These are phyloP conservation scores for Aspergillus phoenicis DNA, from an alignment of 2,329 filamentous ascomycete species.

Conservation along the genomic window DNA sequence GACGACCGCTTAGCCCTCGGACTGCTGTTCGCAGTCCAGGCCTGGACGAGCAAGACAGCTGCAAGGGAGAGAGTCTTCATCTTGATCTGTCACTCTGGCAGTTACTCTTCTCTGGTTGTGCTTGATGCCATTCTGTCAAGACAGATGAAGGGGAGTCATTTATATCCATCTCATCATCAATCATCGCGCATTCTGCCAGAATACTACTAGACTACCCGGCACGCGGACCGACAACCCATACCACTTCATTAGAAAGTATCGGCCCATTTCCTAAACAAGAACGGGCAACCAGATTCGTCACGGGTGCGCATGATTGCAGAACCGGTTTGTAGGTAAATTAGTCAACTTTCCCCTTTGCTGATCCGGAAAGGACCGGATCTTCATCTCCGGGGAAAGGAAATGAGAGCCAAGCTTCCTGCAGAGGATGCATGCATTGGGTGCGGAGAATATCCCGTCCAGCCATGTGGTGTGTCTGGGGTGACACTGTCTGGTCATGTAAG, in stretches of 20 bases:
- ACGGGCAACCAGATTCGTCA: conserved; percentile 16
- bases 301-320: neutral
- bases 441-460: conserved; percentile 10
- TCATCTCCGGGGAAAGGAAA: neutral
- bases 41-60: conserved; percentile 9
- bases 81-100: neutral
- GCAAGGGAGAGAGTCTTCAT: conserved; percentile 14
- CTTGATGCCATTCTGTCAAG: neutral
- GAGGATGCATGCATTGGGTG: conserved; percentile 2
- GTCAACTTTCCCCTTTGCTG: neutral
- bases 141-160: neutral
- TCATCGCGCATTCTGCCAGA: neutral
- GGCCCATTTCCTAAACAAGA: conserved; percentile 9
- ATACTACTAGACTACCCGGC: too few species aligned
- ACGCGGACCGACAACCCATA: too few species aligned
- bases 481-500: neutral
- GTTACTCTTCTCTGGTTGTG: too few species aligned
- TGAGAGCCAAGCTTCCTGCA: neutral
- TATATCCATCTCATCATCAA: neutral
- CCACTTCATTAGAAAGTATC: neutral
- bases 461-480: neutral
- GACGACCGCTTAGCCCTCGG: conserved; percentile 18
- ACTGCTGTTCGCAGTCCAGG: neutral
- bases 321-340: neutral
- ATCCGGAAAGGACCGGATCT: conserved; percentile 1